phyloP scores from a whole-genome alignment of 805 yeast species.

The Myxozyma sirexii region DNA sequence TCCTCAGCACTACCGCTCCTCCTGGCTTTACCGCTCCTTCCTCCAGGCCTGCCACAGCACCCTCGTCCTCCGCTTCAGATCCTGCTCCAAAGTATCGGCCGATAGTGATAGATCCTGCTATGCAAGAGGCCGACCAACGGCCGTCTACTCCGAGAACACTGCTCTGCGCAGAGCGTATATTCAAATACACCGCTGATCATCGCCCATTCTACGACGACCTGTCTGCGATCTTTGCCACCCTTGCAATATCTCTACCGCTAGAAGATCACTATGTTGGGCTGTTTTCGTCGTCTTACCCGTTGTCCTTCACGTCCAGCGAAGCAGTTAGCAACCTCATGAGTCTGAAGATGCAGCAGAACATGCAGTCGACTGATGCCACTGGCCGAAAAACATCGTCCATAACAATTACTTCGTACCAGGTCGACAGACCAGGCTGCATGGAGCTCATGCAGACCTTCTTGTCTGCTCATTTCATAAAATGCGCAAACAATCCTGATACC shows the following conservation, averaged over 20 bases:
- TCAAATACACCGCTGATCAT: conserved; percentile 22
- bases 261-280: conserved; percentile 42
- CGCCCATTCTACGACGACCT: conserved; percentile 48
- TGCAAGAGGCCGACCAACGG: neutral
- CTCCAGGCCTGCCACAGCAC: neutral
- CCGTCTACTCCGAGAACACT: conserved; percentile 15
- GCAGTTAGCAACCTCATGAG: conserved; percentile 58
- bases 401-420: conserved; percentile 35
- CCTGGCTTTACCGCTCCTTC: conserved; percentile 1
- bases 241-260: conserved; percentile 50
- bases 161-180: conserved; percentile 21
- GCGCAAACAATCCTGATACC: conserved; percentile 19
- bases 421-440: conserved; percentile 14
- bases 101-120: neutral
- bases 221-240: conserved; percentile 60
- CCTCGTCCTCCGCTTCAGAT: neutral
- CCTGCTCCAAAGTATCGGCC: neutral
- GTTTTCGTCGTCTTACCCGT: conserved; percentile 50
- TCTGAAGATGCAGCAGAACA: conserved; percentile 52
- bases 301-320: conserved; percentile 53
- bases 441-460: conserved; percentile 22
- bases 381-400: conserved; percentile 44
- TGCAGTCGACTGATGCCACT: conserved; percentile 41
- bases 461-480: conserved; percentile 23
- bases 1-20: conserved; percentile 12